A percentile compares a stretch with the other conserved stretches of the same genome.
phyloP scores from a whole-genome alignment of 768 basidiomycete species.

The Tricholoma sp. region DNA sequence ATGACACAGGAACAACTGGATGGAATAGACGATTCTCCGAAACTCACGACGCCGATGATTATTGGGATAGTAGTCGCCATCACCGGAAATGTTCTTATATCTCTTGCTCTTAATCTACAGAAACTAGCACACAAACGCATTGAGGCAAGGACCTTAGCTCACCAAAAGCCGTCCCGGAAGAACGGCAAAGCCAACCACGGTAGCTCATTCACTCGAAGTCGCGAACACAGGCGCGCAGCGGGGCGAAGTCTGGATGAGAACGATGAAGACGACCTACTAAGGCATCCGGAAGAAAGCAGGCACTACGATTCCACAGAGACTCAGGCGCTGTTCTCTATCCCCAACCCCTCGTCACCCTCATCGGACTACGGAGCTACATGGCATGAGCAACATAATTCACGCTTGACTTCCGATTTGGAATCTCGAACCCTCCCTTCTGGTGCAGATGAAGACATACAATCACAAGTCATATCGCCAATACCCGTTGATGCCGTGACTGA shows the following conservation, averaged over 20 bases:
- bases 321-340: slow-evolving; percentile 10
- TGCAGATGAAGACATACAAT: slow-evolving; percentile 11
- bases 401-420: slow-evolving; percentile 13
- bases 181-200: not conserved
- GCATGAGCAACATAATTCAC: not conserved
- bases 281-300: not conserved
- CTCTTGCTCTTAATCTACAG: slow-evolving; percentile 87
- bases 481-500: slow-evolving; percentile 40
- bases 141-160: slow-evolving; percentile 30
- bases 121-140: slow-evolving; percentile 84
- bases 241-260: slow-evolving; percentile 20
- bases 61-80: slow-evolving; percentile 84
- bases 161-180: not conserved
- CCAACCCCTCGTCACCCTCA: slow-evolving; percentile 5
- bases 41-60: slow-evolving; percentile 48
- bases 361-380: slow-evolving; percentile 11
- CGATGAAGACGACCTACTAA: slow-evolving; percentile 17
- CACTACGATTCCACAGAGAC: slow-evolving; percentile 2
- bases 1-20: slow-evolving; percentile 15
- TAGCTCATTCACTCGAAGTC: not conserved
- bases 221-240: slow-evolving; percentile 2
- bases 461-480: slow-evolving; percentile 10
- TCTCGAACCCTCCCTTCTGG: slow-evolving; percentile 32
- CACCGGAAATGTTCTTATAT: slow-evolving; percentile 83
- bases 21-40: slow-evolving; percentile 42